A percentile compares a stretch with the other conserved stretches of the same genome.
Conservation (phyloP, 371 early-diverging fungal genomes). For the Circinella minor region DNA sequence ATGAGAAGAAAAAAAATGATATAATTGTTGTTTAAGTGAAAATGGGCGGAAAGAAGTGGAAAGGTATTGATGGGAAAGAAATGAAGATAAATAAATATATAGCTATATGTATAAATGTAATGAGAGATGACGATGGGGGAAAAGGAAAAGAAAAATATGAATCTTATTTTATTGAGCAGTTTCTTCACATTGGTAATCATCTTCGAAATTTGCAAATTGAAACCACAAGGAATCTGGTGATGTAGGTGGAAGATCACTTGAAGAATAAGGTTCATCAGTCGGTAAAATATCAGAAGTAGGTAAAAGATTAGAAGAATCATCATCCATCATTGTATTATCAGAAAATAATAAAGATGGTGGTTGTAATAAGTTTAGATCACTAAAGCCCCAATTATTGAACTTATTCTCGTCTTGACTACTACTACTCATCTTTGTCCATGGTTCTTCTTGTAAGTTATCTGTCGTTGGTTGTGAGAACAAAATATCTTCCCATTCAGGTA, state of each 20-base stretch:
- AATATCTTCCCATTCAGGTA: conserved; percentile 4
- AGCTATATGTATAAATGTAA: not conserved
- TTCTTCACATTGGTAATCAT: conserved; percentile 35
- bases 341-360: conserved; percentile 35
- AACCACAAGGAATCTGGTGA: conserved; percentile 30
- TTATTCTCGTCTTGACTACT: conserved; percentile 28
- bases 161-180: not conserved
- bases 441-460: not conserved
- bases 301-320: conserved; percentile 13
- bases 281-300: conserved; percentile 18
- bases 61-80: too few species aligned
- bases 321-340: conserved; percentile 29
- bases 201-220: conserved; percentile 48
- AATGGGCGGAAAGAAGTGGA: too few species aligned
- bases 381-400: conserved; percentile 27
- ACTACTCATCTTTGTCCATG: conserved; percentile 10
- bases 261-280: not conserved
- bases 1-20: too few species aligned
- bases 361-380: conserved; percentile 22
- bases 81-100: not conserved
- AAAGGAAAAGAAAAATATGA: too few species aligned
- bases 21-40: too few species aligned
- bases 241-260: not conserved
- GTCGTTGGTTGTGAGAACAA: not conserved
- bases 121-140: not conserved